These are phyloP conservation scores for Paramyrothecium sp. DNA, from an alignment of 2,329 filamentous ascomycete genomes.

Conservation along the genomic window DNA sequence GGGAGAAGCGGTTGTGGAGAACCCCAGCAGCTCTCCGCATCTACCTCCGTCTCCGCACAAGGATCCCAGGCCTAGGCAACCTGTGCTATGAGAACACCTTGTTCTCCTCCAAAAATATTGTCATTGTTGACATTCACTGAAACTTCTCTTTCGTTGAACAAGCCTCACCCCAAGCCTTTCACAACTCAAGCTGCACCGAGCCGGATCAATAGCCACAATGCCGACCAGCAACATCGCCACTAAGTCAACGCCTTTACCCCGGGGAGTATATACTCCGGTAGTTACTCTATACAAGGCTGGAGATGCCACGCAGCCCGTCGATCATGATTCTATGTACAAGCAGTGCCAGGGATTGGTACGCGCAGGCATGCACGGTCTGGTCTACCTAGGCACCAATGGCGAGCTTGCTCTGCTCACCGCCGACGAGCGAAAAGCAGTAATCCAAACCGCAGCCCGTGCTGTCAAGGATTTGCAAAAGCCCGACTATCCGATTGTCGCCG, in stretches of 20 bases:
- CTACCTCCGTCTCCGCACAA: not conserved
- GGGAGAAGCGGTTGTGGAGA: not conserved
- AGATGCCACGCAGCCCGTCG: conserved; percentile 35
- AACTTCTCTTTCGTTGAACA: too few relatives aligned
- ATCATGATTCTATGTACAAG: conserved; percentile 42
- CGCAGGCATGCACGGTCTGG: conserved; percentile 43
- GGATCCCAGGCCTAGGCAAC: not conserved
- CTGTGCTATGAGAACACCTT: not conserved
- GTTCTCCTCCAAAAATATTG: not conserved
- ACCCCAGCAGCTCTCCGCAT: not conserved
- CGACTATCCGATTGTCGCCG: conserved; percentile 41
- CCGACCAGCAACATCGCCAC: conserved; percentile 24
- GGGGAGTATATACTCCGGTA: conserved; percentile 45
- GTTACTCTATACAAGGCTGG: conserved; percentile 43
- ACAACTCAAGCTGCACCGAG: not conserved
- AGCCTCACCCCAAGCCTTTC: too few relatives aligned
- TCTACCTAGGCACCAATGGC: conserved; percentile 45
- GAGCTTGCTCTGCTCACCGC: conserved; percentile 40
- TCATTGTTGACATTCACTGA: not conserved
- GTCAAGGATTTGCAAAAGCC: conserved; percentile 30
- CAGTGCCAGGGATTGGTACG: conserved; percentile 39
- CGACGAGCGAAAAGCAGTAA: conserved; percentile 38
- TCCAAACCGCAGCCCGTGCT: conserved; percentile 34
- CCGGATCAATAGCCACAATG: conserved; percentile 12
- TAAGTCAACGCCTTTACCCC: conserved; percentile 37